Base-by-base conservation (phyloP, 345 rosid species). In the Erysimum cheiranthoides region DNA sequence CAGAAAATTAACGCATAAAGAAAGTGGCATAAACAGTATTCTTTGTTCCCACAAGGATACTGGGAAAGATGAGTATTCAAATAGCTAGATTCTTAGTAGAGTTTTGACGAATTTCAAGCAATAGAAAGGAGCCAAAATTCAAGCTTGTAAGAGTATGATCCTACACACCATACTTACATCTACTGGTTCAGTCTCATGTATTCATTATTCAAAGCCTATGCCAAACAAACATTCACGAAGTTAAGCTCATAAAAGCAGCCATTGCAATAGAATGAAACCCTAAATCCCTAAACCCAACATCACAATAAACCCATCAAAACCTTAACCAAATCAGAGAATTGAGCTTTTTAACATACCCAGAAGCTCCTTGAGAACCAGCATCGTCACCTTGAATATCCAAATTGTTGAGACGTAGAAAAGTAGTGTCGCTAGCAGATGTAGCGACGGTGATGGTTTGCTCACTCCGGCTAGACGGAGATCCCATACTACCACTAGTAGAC, bases 351-450 rank as follows among this genome's bases (percentile, higher is more conserved):
- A 81, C 84, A 69, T 76, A 86, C 99, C 86, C 96, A 49, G 85
- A 83, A 66, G 87, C 86, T 56, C 82, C 96, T 77, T 84, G 96
- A 34, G 99, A 93, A 47, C 85, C 99, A 46, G 92, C 89, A 79
- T 96, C 97, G 28, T 96, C 99, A 12, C 92, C 97, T 17, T 93
- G 97, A 76, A 91, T 89, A 54, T 93, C 98, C 53, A 93, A 89
- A 77, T 87, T 90, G 80, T 93, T 88, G 32, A 89, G 64, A 36
- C 89, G 80, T 7, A 87, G 66, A 61, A 86, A 84, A 38, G 97
- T 77, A 67, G 21, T 88, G 72, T 93, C 99, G 49, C 87, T 87
- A 6, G 88, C 89, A 5, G 97, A 94, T 1, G 98, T 91, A 39
- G 94, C 92, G 61, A 83, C 78, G 21, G 80, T 66, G 84, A 80